These are phyloP conservation scores for Candida taoyuanica DNA, from an alignment of 805 yeast genomes.

Conservation along the genomic window DNA sequence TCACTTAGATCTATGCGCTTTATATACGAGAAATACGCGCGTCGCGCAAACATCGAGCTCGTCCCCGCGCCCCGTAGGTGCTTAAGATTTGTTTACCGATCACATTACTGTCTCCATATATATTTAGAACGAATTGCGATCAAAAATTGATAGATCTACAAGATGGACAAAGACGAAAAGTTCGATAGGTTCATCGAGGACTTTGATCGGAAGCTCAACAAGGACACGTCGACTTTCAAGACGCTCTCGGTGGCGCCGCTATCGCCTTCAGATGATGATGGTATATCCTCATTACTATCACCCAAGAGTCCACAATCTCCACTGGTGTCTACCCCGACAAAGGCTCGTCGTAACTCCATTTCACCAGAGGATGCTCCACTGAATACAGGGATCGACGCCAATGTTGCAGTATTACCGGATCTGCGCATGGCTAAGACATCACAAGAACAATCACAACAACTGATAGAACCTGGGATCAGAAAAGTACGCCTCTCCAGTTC, in stretches of 20 bases:
- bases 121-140: too few relatives aligned
- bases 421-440: not conserved
- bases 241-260: constrained; percentile 16
- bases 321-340: constrained; percentile 25
- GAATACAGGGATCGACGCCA: too few relatives aligned
- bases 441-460: not conserved
- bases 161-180: constrained; percentile 21
- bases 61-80: too few relatives aligned
- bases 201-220: constrained; percentile 29
- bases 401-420: too few relatives aligned
- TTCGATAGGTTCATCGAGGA: constrained; percentile 35
- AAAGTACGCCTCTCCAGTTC: constrained; percentile 4
- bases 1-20: too few relatives aligned
- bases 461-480: constrained; percentile 1
- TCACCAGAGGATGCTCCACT: constrained; percentile 24
- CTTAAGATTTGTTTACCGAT: too few relatives aligned
- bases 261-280: constrained; percentile 1
- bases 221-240: constrained; percentile 33
- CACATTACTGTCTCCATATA: too few relatives aligned
- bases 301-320: constrained; percentile 15
- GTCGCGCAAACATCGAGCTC: too few relatives aligned
- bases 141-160: not conserved
- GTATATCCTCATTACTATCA: not conserved
- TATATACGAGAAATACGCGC: too few relatives aligned
- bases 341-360: constrained; percentile 22